Conservation (phyloP, 495 filamentous ascomycete genomes). For the Aspergillus asperescens region DNA sequence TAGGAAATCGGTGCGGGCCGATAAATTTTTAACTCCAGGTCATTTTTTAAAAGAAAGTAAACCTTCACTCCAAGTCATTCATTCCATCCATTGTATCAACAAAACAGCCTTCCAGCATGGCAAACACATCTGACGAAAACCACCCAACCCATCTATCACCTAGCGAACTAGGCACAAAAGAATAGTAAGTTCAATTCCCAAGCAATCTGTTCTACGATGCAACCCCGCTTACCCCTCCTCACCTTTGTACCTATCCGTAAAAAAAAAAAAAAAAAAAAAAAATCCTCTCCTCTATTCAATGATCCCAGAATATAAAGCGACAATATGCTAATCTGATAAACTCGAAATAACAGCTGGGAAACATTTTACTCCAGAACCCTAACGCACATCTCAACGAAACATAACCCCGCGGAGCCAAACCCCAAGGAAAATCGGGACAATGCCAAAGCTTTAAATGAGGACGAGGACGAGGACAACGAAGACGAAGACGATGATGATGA, state of each 20-base stretch:
- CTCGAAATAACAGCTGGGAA: slow-evolving; percentile 35
- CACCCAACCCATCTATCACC: slow-evolving; percentile 44
- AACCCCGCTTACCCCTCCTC: slow-evolving; percentile 8
- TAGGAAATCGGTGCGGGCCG: slow-evolving; percentile 13
- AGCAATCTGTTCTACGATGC: slow-evolving; percentile 13
- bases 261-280: slow-evolving; percentile 6
- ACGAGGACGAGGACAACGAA: background rate
- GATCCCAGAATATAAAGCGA: background rate
- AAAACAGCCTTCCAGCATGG: slow-evolving; percentile 2
- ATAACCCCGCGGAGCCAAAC: slow-evolving; percentile 4
- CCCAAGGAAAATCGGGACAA: no score
- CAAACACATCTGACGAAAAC: slow-evolving; percentile 14
- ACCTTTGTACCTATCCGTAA: background rate
- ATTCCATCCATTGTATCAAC: slow-evolving; percentile 3
- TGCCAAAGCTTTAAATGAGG: no score
- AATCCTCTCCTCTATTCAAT: background rate
- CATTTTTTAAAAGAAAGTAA: background rate
- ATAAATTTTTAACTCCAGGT: slow-evolving; percentile 1
- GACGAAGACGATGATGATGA: slow-evolving; percentile 12
- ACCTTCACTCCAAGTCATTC: background rate
- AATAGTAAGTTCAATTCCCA: slow-evolving; percentile 40
- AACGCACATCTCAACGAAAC: slow-evolving; percentile 34
- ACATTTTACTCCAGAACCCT: slow-evolving; percentile 43
- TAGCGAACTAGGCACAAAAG: slow-evolving; percentile 51
- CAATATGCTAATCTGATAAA: background rate